These are phyloP conservation scores for Rhodamnia rubescens DNA, from an alignment of 345 rosid species.

Conservation along the genomic window DNA sequence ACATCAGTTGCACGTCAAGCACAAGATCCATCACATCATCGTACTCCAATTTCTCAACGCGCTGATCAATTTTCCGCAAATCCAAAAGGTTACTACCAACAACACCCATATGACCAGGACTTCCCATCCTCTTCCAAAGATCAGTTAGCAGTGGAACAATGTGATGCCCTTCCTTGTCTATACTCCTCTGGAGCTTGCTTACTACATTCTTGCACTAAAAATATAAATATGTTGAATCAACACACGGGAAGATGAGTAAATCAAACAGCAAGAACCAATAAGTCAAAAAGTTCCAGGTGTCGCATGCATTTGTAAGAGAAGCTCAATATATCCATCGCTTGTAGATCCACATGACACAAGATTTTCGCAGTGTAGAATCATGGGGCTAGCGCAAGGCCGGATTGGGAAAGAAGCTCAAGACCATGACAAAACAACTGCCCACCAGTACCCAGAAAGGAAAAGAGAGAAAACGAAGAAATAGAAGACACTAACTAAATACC, in stretches of 20 bases:
- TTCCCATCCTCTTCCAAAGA: conserved; percentile 84
- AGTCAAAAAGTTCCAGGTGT: neutral
- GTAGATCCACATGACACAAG: neutral
- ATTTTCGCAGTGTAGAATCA: neutral
- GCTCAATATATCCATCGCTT: neutral
- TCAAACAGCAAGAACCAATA: neutral
- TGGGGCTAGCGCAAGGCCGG: neutral
- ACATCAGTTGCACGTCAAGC: conserved; percentile 78
- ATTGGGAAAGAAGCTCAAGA: neutral
- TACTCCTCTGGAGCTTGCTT: conserved; percentile 83
- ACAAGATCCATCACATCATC: conserved; percentile 78
- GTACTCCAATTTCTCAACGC: conserved; percentile 78
- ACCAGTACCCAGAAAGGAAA: neutral
- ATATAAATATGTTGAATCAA: conserved; percentile 1
- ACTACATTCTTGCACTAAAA: conserved; percentile 84
- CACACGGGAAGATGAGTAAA: neutral
- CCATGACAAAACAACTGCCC: neutral
- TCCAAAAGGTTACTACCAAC: conserved; percentile 63
- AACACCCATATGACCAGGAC: conserved; percentile 47
- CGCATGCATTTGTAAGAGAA: neutral
- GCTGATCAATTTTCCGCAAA: conserved; percentile 78
- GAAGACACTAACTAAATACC: conserved; percentile 22
- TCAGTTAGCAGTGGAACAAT: conserved; percentile 84
- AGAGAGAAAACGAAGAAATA: neutral
- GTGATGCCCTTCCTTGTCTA: conserved; percentile 90